Percentiles rank a stretch among this genome's conserved stretches.
These are phyloP conservation scores for Sicyos baderoa DNA, from an alignment of 306 rosid genomes.

Conservation along the genomic window DNA sequence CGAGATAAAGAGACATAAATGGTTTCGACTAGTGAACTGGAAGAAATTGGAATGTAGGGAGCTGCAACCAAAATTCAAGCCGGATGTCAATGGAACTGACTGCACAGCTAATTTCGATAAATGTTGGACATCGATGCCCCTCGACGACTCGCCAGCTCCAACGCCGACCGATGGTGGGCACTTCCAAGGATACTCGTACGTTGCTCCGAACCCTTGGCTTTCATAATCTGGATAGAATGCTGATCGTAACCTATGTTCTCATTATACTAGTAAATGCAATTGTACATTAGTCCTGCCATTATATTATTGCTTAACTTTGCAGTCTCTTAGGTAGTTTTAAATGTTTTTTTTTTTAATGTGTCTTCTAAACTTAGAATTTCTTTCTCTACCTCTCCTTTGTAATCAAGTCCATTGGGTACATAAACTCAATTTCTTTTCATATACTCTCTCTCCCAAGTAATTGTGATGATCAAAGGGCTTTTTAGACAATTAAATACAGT, in stretches of 20 bases:
- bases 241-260: not conserved
- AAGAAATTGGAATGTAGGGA: conserved; percentile 84
- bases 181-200: conserved; percentile 77
- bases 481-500: not conserved
- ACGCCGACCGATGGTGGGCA: conserved; percentile 77
- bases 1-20: conserved; percentile 62
- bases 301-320: not conserved
- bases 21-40: conserved; percentile 83
- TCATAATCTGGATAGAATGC: conserved; percentile 44
- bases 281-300: conserved; percentile 11
- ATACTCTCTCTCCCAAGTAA: not conserved
- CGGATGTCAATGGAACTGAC: conserved; percentile 75
- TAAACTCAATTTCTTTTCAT: not conserved
- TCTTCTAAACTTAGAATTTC: not conserved
- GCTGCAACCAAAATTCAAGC: conserved; percentile 68
- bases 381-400: not conserved
- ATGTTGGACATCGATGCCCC: conserved; percentile 90
- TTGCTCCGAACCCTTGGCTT: conserved; percentile 87
- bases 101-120: conserved; percentile 80
- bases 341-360: too few species aligned
- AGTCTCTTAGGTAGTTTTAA: not conserved
- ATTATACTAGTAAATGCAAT: not conserved
- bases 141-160: conserved; percentile 80
- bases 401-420: not conserved
- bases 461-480: too few species aligned